Base-by-base conservation (phyloP, 805 yeast species). In the Metschnikowia borealis region DNA sequence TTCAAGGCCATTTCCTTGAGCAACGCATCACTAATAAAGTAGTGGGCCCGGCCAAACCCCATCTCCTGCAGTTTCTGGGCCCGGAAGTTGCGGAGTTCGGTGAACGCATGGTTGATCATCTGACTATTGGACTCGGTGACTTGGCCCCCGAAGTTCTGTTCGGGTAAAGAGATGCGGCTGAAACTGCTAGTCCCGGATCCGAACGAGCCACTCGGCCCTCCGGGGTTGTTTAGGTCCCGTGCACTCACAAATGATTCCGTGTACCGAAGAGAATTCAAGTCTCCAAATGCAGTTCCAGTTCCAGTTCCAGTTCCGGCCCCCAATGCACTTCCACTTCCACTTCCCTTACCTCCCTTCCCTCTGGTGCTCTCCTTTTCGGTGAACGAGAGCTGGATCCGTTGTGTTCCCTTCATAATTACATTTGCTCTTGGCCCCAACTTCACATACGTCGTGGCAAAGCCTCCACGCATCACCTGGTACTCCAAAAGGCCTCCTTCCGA, bases 361-460 rank as follows among this genome's bases (percentile, higher is more conserved):
- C 38, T 36, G 11, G 14, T 13, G 11, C 17, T 6, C 44, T 55
- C 40, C 35, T 46, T 48, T 45, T 63, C 62, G 36, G 74, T 70
- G 62, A 85, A 83, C 15, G 75, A 68, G 71, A 87, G 79, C 6
- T 67, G 63, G n/a, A 87, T 74, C 43, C 63, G 70, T 51, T 73
- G 71, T 3, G 58, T 62, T 2, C 79, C 79, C 8, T 60, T 57
- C 46, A 85, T 59, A 1, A 89, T 72, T 1, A 60, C 61, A 14
- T 66, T 60, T 0, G 90, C 82, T n/a, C 75, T 68, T 0, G 74
- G 71, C 0, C 96, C 96, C 1, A 75, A 57, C 54, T 74, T 75
- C 5, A 91, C 78, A 61, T 92, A 92, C 47, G 87, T 85, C 1
- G 86, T 72, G 0, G 96, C 87, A 70, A 85, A 91, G 0, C 96